A percentile compares a stretch with the other conserved stretches of the same genome.
Evolutionary conservation across 208 protist species (phyloP).

Genomic region (Hexamita inflata): DNA sequence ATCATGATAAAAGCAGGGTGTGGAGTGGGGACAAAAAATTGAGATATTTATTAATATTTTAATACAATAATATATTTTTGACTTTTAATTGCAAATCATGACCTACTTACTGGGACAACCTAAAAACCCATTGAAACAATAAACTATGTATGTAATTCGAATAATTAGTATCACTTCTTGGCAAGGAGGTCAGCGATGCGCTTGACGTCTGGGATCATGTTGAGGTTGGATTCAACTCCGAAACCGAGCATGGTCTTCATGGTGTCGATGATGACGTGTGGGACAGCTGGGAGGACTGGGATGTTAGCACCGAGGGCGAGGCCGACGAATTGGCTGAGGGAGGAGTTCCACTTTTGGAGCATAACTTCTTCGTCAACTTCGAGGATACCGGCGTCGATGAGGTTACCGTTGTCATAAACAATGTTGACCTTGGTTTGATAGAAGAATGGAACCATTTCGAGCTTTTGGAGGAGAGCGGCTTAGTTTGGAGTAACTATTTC

Average conservation of each 20-base stretch:
- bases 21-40: too few relatives aligned
- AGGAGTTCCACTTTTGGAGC: conserved; percentile 61
- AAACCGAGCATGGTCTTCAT: conserved; percentile 89
- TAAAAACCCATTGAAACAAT: too few relatives aligned
- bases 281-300: conserved; percentile 73
- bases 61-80: too few relatives aligned
- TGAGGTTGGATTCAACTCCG: conserved; percentile 70
- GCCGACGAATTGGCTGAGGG: conserved; percentile 68
- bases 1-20: too few relatives aligned
- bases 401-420: conserved; percentile 79
- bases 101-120: too few relatives aligned
- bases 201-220: conserved; percentile 55
- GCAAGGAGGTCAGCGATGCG: conserved; percentile 65
- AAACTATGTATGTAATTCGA: too few relatives aligned
- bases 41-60: too few relatives aligned
- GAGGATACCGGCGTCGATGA: conserved; percentile 76
- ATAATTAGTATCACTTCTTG: too few relatives aligned
- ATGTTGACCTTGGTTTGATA: conserved; percentile 74
- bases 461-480: conserved; percentile 81
- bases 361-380: conserved; percentile 74
- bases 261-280: conserved; percentile 74
- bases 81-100: too few relatives aligned
- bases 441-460: conserved; percentile 93
- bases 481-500: conserved; percentile 81
- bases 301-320: conserved; percentile 78